Evolutionary conservation across 163 green algal species (phyloP), one percentile per base, ranked within the genome.

Genomic region (Chlorella variabilis): DNA sequence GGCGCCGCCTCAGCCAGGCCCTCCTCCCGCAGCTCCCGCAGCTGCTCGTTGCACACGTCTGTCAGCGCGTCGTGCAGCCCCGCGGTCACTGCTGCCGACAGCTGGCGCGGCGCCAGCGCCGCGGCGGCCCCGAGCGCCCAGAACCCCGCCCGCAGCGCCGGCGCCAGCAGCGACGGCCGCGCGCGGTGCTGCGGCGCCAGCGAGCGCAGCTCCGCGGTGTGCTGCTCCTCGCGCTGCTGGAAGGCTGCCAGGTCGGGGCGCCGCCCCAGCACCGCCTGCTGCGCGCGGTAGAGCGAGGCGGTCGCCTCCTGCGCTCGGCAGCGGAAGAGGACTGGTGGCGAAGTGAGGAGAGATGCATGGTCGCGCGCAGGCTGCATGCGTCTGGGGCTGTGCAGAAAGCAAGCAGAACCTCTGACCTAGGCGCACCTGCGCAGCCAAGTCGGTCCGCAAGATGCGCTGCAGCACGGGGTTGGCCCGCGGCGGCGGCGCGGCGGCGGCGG

Each of bases 21-120:
- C 17, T 62, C 81, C 34, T 87, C 87, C 15, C 86, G 80, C 25
- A 94, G 36, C 59, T 88, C 71, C 51, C 90, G 58, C 67, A 94
- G 81, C 80, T 93, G 87, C 36, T 92, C 89, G 23, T 88, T 94
- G 73, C 84, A 93, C n/a, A 86, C 71, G 49, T 94, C 90, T 13
- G 58, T 84, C 58, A 94, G 78, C 20, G 89, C 90, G 8, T 93
- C 90, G 27, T 90, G 83, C 42, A 84, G 25, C 4, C 71, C 71
- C 54, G 59, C 71, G 23, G 51, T 68, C 25, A 88, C 76, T 7
- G 84, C 84, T 2, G 59, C 79, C 20, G 59, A 61, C 33, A 83
- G 39, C 8, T 38, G 66, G 1, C 58, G 58, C 0, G 86, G 82
- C 27, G 84, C 73, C 31, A 87, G 38, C 2, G 68, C 82, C 5